Percentiles rank a stretch among this genome's conserved stretches.
These are phyloP conservation scores for Lentinula lateritia DNA, from an alignment of 768 basidiomycete species.

Conservation along the genomic window DNA sequence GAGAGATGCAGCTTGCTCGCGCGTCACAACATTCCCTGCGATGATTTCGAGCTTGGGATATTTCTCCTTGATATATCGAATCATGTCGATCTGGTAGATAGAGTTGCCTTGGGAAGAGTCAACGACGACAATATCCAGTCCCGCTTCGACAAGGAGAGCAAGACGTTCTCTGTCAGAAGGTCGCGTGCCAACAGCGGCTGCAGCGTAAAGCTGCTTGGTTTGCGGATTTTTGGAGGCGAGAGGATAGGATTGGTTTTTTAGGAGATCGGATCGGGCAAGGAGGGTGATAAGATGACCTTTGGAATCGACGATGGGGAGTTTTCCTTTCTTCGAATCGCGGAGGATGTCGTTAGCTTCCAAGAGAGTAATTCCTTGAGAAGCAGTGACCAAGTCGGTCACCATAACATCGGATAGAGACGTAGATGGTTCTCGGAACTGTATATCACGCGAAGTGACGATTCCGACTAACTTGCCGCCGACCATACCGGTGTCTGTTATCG, in stretches of 20 bases:
- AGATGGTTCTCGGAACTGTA: constrained; percentile 78
- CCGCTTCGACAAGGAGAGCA: constrained; percentile 82
- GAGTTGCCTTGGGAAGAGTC: constrained; percentile 99
- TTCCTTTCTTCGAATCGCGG: constrained; percentile 95
- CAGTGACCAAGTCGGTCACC: constrained; percentile 86
- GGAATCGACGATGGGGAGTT: constrained; percentile 79
- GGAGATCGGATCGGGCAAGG: constrained; percentile 91
- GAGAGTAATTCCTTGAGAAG: constrained; percentile 83
- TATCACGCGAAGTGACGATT: constrained; percentile 93
- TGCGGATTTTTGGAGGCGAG: constrained; percentile 87
- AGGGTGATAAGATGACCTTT: constrained; percentile 70
- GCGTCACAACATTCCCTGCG: constrained; percentile 96
- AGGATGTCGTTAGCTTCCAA: constrained; percentile 90
- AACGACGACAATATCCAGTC: constrained; percentile 89
- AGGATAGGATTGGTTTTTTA: constrained; percentile 97
- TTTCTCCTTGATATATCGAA: constrained; percentile 84
- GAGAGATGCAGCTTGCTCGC: constrained; percentile 92
- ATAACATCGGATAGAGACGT: constrained; percentile 77
- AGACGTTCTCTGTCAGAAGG: constrained; percentile 84
- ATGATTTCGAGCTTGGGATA: constrained; percentile 89
- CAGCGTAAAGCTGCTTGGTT: constrained; percentile 94
- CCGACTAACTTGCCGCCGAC: constrained; percentile 92
- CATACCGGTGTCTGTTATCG: constrained; percentile 65
- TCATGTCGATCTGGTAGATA: constrained; percentile 89
- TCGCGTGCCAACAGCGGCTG: constrained; percentile 93